A percentile compares a stretch with the other conserved stretches of the same genome.
These are phyloP conservation scores for Thalassiosira mediterranea DNA, from an alignment of 352 stramenopile species.

Conservation along the genomic window DNA sequence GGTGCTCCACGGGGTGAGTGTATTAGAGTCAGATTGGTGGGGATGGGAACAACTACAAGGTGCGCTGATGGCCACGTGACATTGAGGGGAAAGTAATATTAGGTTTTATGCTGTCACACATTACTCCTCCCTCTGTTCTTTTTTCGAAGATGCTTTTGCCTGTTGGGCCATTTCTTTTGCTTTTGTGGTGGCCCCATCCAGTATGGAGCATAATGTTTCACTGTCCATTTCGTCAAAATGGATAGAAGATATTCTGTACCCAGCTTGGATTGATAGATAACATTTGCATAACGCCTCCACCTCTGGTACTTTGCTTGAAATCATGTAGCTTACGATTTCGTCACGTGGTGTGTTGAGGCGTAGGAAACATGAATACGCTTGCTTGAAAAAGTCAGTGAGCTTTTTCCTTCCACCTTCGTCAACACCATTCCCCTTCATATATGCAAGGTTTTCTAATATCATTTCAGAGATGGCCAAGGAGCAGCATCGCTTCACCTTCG, in stretches of 20 bases:
- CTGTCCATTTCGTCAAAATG: constrained; percentile 49
- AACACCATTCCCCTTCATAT: constrained; percentile 46
- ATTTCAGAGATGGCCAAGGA: constrained; percentile 66
- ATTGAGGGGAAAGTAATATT: no score
- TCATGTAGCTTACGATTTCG: constrained; percentile 43
- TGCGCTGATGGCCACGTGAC: no score
- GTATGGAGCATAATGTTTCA: constrained; percentile 45
- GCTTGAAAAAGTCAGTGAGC: constrained; percentile 62
- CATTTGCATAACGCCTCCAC: constrained; percentile 68
- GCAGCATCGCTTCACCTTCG: constrained; percentile 56
- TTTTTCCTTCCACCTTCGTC: constrained; percentile 38
- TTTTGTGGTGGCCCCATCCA: constrained; percentile 36
- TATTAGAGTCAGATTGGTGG: constrained; percentile 4
- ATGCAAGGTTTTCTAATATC: constrained; percentile 64
- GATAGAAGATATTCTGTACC: constrained; percentile 54
- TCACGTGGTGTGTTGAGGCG: constrained; percentile 66
- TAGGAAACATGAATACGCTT: constrained; percentile 66
- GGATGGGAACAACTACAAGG: constrained; percentile 4
- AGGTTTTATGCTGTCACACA: no score
- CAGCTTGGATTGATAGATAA: constrained; percentile 58
- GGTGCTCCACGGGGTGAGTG: constrained; percentile 8
- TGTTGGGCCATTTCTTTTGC: constrained; percentile 52
- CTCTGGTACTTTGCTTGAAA: constrained; percentile 37
- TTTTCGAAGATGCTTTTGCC: constrained; percentile 20
- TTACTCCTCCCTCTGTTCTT: no score